Base-by-base conservation (phyloP, 1,284 basidiomycete genomes). In the Leccinum ponderosum region DNA sequence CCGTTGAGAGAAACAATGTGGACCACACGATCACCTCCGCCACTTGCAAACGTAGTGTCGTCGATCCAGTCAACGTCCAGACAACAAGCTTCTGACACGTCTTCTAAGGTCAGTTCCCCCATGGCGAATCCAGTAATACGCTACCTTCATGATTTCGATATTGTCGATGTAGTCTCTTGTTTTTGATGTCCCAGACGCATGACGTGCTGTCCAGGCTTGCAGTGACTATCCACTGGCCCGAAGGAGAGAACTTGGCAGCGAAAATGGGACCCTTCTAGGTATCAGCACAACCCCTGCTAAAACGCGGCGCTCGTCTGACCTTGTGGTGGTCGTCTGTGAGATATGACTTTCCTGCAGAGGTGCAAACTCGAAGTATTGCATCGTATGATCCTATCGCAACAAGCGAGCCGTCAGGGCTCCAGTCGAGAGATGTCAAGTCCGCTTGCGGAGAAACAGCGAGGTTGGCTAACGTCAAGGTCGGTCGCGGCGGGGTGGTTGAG, bases 31-130 rank as follows among this genome's bases (percentile, higher is more conserved):
- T 94, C 91, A 29, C 89, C 87, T 31, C 90, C 89, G 67, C 87
- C 90, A 48, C 83, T 89, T 14, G 85, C 89, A 66, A 93, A 94
- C 5, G 81, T 84, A 20, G 81, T 78, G 20, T 91, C 87, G 59
- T 86, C 83, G 35, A 94, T 68, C 92, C 93, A 94, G 62, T 91
- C 91, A 15, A 90, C 82, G 68, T 94, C 92, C 69, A 94, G 74
- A 71, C 91, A 91, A 67, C 89, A 90, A 70, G 88, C 90, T 64
- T 68, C 64, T 64, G 60, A 66, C 62, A 54, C 55, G 31, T 42
- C 27, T 57, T 53, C 55, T 71, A 59, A 74, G 58, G 12, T 37
- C 44, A 51, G 20, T 57, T 35, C 53, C 22, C 33, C 39, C 33
- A 5, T 14, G 17, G 9, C 2, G 29, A 44, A 57, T 15, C 53